Conservation (phyloP, 805 yeast species). For the Vanderwaltozyma verrucispora region DNA sequence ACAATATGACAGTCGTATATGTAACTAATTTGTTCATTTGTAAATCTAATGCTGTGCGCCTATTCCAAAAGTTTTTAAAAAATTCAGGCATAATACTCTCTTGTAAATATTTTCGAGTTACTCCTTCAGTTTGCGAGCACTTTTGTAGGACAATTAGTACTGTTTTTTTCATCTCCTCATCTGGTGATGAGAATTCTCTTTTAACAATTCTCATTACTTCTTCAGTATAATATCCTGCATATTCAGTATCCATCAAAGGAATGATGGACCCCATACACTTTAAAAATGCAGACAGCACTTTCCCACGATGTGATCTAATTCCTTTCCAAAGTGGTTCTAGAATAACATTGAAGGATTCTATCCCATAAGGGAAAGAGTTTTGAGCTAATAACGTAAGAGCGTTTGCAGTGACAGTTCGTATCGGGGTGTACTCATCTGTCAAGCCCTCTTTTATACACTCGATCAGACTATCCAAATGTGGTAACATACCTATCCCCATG, state of each 20-base stretch:
- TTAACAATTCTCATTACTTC: conserved; percentile 59
- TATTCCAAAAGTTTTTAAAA: conserved; percentile 66
- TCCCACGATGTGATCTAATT: conserved; percentile 65
- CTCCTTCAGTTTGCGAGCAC: conserved; percentile 51
- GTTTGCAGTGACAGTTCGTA: conserved; percentile 59
- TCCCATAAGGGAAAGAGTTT: conserved; percentile 77
- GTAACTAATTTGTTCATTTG: conserved; percentile 51
- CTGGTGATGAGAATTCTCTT: conserved; percentile 71
- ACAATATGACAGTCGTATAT: conserved; percentile 58
- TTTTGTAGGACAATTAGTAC: conserved; percentile 59
- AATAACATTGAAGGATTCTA: conserved; percentile 68
- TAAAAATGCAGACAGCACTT: conserved; percentile 62
- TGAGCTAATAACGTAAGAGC: conserved; percentile 72
- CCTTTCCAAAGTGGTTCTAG: conserved; percentile 79
- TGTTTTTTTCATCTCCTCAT: conserved; percentile 75
- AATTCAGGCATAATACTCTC: conserved; percentile 50
- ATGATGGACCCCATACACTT: conserved; percentile 70
- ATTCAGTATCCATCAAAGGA: conserved; percentile 80
- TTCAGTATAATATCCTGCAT: conserved; percentile 64
- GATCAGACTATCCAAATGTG: conserved; percentile 57
- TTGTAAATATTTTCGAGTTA: conserved; percentile 40
- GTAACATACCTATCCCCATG: conserved; percentile 64
- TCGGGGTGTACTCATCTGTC: conserved; percentile 55
- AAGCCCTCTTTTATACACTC: conserved; percentile 49
- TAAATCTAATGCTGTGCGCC: conserved; percentile 65